Conservation (phyloP, 2,329 filamentous ascomycete genomes). For the Ascochyta viciae-villosae region DNA sequence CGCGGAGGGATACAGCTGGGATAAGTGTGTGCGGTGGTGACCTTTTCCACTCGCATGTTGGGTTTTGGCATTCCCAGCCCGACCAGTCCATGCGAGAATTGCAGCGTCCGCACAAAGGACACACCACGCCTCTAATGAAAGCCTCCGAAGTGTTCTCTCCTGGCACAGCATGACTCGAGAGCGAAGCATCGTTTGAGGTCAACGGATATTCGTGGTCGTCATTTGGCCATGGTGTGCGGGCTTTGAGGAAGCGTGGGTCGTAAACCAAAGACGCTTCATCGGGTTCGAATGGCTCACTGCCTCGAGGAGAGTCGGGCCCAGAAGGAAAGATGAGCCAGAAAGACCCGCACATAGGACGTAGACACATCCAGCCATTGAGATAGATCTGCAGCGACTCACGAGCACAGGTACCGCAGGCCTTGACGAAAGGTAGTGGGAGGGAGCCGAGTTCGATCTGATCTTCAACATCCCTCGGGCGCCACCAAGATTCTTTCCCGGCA, state of each 20-base stretch:
- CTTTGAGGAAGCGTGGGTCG: conserved; percentile 63
- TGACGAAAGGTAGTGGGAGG: conserved; percentile 39
- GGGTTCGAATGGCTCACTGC: conserved; percentile 38
- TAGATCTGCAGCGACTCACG: conserved; percentile 49
- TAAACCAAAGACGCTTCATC: conserved; percentile 56
- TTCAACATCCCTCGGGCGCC: conserved; percentile 53
- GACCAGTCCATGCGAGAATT: conserved; percentile 67
- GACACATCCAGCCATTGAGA: conserved; percentile 64
- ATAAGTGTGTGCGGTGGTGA: conserved; percentile 41
- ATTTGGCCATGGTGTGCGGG: conserved; percentile 56
- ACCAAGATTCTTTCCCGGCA: conserved; percentile 63
- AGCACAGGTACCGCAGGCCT: conserved; percentile 48
- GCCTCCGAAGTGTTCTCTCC: conserved; percentile 59
- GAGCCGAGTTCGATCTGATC: conserved; percentile 41
- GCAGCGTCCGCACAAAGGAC: conserved; percentile 68
- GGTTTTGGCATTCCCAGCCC: conserved; percentile 66
- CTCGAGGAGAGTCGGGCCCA: background rate
- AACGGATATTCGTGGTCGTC: conserved; percentile 50
- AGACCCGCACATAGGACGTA: conserved; percentile 57
- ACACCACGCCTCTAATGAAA: conserved; percentile 71
- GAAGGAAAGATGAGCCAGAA: conserved; percentile 61
- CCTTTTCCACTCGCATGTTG: conserved; percentile 58
- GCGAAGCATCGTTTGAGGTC: conserved; percentile 18
- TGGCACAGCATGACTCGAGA: conserved; percentile 46
- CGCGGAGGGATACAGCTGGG: conserved; percentile 35